A percentile compares a stretch with the other conserved stretches of the same genome.
Evolutionary conservation across 1,284 basidiomycete species (phyloP).

Genomic region (Ganoderma lingzhi): DNA sequence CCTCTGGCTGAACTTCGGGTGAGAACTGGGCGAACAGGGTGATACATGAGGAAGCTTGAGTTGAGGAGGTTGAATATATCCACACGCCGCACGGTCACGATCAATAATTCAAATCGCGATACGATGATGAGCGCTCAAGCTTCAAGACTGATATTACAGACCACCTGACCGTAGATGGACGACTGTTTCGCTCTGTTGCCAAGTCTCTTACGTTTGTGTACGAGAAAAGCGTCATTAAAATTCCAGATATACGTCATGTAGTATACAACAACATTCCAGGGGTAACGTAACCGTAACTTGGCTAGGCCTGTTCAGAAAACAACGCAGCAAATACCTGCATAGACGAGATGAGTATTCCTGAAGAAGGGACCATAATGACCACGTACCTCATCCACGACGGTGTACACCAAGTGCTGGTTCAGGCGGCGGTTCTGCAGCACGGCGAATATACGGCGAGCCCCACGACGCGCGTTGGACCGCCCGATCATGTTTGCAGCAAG

Average conservation of each 20-base stretch:
- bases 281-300: slow-evolving; percentile 1
- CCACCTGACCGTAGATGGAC: too few species aligned
- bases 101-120: not conserved
- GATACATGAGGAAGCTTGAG: not conserved
- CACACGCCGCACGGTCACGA: not conserved
- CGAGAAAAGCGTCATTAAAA: not conserved
- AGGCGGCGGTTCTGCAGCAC: slow-evolving; percentile 92
- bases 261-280: slow-evolving; percentile 19
- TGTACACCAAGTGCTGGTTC: slow-evolving; percentile 92
- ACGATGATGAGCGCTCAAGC: too few species aligned
- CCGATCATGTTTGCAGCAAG: slow-evolving; percentile 97
- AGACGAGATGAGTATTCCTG: not conserved
- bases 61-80: not conserved
- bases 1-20: too few species aligned
- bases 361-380: not conserved
- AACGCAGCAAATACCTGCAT: slow-evolving; percentile 38
- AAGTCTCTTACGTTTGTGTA: too few species aligned
- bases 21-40: not conserved
- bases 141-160: too few species aligned
- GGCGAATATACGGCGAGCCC: slow-evolving; percentile 90
- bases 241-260: slow-evolving; percentile 4
- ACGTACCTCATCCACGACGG: slow-evolving; percentile 85
- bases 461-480: slow-evolving; percentile 89
- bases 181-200: too few species aligned
- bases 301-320: slow-evolving; percentile 33